Conservation (phyloP, 2,329 filamentous ascomycete genomes). For the Xylariaceae sp. region DNA sequence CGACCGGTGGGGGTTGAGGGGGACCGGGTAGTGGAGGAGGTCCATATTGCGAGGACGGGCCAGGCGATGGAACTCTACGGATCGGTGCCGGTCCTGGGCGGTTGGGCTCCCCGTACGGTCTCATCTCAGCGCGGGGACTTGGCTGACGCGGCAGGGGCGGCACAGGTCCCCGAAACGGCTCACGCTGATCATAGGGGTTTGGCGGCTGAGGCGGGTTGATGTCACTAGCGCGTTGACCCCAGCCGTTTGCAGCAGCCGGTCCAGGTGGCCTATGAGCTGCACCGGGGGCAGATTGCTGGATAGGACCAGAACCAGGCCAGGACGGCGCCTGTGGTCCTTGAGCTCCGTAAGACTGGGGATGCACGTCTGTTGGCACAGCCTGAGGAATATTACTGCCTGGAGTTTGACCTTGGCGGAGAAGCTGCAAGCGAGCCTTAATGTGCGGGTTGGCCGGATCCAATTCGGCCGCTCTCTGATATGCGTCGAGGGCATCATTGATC, state of each 20-base stretch:
- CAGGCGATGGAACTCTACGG: conserved; percentile 51
- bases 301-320: conserved; percentile 74
- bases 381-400: conserved; percentile 63
- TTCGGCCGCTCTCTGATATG: conserved; percentile 90
- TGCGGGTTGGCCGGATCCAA: conserved; percentile 89
- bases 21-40: conserved; percentile 44
- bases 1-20: conserved; percentile 41
- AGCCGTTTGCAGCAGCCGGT: conserved; percentile 51
- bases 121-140: conserved; percentile 70
- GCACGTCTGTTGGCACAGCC: conserved; percentile 90
- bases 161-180: conserved; percentile 62
- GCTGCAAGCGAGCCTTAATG: conserved; percentile 88
- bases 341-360: conserved; percentile 87
- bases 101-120: conserved; percentile 63
- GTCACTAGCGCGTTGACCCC: conserved; percentile 63
- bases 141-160: conserved; percentile 65
- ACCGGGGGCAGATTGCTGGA: conserved; percentile 42
- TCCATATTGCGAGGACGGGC: conserved; percentile 48
- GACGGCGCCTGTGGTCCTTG: conserved; percentile 80
- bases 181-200: conserved; percentile 77
- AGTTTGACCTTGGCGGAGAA: conserved; percentile 75
- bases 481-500: conserved; percentile 90
- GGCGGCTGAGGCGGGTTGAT: conserved; percentile 72
- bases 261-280: conserved; percentile 58
- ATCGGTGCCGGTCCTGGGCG: conserved; percentile 48